phyloP scores from a whole-genome alignment of 805 yeast species.

The Naumovozyma castellii region DNA sequence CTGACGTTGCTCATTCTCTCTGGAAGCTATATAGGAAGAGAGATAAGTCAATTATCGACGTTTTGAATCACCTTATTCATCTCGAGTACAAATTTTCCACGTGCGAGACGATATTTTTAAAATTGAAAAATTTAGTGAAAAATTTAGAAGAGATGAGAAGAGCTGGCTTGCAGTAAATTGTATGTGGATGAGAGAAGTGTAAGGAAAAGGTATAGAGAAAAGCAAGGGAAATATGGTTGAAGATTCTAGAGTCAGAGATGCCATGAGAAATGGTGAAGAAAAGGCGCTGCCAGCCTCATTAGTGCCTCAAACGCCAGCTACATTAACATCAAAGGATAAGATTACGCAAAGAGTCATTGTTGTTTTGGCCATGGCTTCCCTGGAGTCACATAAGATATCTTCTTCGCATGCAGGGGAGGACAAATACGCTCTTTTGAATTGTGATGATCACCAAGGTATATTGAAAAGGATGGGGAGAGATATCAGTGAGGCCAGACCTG shows the following conservation, averaged over 20 bases:
- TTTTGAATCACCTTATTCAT: too few relatives aligned
- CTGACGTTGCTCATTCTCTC: too few relatives aligned
- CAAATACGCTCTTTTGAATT: conserved; percentile 84
- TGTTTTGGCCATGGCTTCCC: conserved; percentile 90
- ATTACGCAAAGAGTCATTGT: conserved; percentile 80
- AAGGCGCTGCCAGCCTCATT: conserved; percentile 54
- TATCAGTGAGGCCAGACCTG: conserved; percentile 98
- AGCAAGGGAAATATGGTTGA: conserved; percentile 31
- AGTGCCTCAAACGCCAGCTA: conserved; percentile 80
- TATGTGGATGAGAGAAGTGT: too few relatives aligned
- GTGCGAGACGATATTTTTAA: too few relatives aligned
- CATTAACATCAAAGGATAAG: conserved; percentile 77
- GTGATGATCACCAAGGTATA: conserved; percentile 97
- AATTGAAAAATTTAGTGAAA: too few relatives aligned
- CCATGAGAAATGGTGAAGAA: conserved; percentile 30
- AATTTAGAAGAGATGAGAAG: too few relatives aligned
- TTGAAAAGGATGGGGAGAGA: conserved; percentile 94
- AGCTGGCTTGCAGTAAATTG: too few relatives aligned
- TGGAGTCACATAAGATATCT: conserved; percentile 87
- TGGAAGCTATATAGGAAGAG: too few relatives aligned
- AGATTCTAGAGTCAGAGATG: conserved; percentile 41
- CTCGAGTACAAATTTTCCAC: too few relatives aligned
- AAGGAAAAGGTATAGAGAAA: background rate
- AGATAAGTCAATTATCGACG: too few relatives aligned
- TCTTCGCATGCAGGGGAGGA: conserved; percentile 75